Evolutionary conservation across 169 alveolate genomes (phyloP).

Genomic region (Plasmodium billcollinsi): DNA sequence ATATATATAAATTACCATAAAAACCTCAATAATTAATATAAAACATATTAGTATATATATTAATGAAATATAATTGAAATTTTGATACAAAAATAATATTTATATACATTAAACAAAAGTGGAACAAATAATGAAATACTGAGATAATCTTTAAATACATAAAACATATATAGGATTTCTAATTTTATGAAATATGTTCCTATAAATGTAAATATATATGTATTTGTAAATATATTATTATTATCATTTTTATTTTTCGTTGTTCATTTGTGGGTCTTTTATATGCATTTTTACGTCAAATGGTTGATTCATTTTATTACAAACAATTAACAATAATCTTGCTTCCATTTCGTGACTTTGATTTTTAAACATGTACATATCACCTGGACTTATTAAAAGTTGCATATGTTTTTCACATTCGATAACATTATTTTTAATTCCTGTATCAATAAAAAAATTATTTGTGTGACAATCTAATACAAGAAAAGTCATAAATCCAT

Average conservation of each 20-base stretch:
- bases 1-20: too few species aligned
- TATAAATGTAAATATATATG: conserved; percentile 6
- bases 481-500: conserved; percentile 78
- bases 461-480: conserved; percentile 72
- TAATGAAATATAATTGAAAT: too few species aligned
- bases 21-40: too few species aligned
- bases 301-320: conserved; percentile 74
- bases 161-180: too few species aligned
- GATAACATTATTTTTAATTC: conserved; percentile 64
- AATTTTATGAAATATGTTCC: background rate
- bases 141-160: too few species aligned
- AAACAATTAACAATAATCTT: conserved; percentile 56
- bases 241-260: conserved; percentile 22
- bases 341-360: conserved; percentile 77
- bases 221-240: background rate
- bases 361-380: conserved; percentile 76
- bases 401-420: conserved; percentile 79
- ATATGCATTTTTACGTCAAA: conserved; percentile 67
- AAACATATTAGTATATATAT: too few species aligned
- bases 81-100: too few species aligned
- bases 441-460: conserved; percentile 74
- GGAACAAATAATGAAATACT: too few species aligned
- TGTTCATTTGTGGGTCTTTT: conserved; percentile 59
- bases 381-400: conserved; percentile 77
- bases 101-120: too few species aligned